Percentiles rank a stretch among this genome's conserved stretches.
These are phyloP conservation scores for Leccinum pachyderme DNA, from an alignment of 1,284 basidiomycete genomes.

Conservation along the genomic window DNA sequence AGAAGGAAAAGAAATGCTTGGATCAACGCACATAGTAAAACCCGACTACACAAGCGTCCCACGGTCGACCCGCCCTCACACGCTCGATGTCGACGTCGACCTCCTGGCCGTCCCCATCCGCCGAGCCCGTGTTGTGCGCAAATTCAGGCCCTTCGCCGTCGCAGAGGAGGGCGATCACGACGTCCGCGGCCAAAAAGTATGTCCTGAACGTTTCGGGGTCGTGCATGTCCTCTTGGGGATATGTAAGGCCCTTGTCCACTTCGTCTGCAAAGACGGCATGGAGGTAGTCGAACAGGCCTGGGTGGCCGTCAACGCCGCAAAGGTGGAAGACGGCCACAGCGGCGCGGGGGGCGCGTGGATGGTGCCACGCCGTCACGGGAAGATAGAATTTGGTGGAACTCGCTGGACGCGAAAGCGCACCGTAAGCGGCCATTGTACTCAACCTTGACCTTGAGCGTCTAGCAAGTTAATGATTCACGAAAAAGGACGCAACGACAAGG, in stretches of 20 bases:
- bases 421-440: constrained; percentile 44
- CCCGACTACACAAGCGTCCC: constrained; percentile 73
- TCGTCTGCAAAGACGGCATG: constrained; percentile 67
- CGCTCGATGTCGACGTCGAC: constrained; percentile 41
- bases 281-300: constrained; percentile 62
- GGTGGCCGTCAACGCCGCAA: constrained; percentile 32
- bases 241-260: constrained; percentile 75
- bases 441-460: not conserved
- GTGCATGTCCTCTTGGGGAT: constrained; percentile 76
- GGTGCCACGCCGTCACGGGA: constrained; percentile 34
- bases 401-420: constrained; percentile 35
- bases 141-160: not conserved
- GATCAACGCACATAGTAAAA: constrained; percentile 72
- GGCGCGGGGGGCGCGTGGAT: constrained; percentile 22
- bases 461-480: not conserved
- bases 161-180: constrained; percentile 66
- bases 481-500: not conserved
- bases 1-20: not conserved
- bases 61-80: constrained; percentile 48
- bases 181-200: constrained; percentile 77
- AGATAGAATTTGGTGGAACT: constrained; percentile 34
- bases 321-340: constrained; percentile 62
- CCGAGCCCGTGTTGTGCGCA: not conserved
- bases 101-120: constrained; percentile 15
- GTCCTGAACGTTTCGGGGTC: constrained; percentile 54